A percentile compares a stretch with the other conserved stretches of the same genome.
Conservation (phyloP, 1,284 basidiomycete genomes). For the Filobasidium uniguttulatum region DNA sequence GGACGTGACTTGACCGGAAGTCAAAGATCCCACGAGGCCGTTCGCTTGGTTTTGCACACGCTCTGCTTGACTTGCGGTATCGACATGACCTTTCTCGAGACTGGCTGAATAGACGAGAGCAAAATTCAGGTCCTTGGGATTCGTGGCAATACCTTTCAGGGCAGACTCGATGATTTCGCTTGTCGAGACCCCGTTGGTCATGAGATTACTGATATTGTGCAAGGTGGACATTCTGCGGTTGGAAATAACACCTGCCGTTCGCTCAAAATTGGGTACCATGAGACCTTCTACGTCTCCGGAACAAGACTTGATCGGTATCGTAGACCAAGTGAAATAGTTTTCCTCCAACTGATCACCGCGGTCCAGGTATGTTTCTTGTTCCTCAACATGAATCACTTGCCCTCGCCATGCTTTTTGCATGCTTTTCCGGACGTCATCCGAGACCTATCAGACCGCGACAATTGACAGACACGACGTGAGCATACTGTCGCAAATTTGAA, state of each 20-base stretch:
- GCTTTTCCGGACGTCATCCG: constrained; percentile 10
- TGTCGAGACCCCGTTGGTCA: constrained; percentile 6
- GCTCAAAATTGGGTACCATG: constrained; percentile 21
- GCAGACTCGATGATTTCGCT: constrained; percentile 10
- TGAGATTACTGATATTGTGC: constrained; percentile 16
- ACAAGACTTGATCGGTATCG: constrained; percentile 17
- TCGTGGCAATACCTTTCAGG: constrained; percentile 6
- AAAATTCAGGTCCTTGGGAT: constrained; percentile 12
- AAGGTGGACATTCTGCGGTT: constrained; percentile 18
- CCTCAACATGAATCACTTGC: constrained; percentile 15
- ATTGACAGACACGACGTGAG: not conserved
- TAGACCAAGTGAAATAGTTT: constrained; percentile 20
- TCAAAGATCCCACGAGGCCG: too few species aligned
- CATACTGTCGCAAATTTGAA: not conserved
- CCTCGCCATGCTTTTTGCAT: constrained; percentile 13
- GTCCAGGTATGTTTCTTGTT: constrained; percentile 20
- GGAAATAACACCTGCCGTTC: constrained; percentile 16
- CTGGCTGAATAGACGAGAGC: constrained; percentile 12
- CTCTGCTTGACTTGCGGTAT: not conserved
- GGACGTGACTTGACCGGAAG: too few species aligned
- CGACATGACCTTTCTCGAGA: constrained; percentile 6
- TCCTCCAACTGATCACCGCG: constrained; percentile 5
- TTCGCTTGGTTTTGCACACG: not conserved
- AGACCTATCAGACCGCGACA: constrained; percentile 2
- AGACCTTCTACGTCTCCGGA: constrained; percentile 9